phyloP scores from a whole-genome alignment of 2,329 filamentous ascomycete genomes.

The Hypoxylon sp. region DNA sequence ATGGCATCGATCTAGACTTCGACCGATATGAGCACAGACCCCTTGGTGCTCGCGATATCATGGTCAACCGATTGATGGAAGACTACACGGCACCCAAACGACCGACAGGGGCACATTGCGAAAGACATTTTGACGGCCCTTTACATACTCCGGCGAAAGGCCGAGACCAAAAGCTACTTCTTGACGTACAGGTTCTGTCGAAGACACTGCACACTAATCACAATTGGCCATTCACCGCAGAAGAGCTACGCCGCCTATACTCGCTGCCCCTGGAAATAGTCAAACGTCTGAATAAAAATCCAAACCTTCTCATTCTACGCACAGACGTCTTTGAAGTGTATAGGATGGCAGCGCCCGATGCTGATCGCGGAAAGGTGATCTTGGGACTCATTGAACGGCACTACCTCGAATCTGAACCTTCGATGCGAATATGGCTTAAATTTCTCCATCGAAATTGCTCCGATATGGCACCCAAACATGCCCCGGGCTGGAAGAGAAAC shows the following conservation, averaged over 20 bases:
- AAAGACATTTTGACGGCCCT: not conserved
- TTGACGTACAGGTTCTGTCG: constrained; percentile 50
- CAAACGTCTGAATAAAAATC: not conserved
- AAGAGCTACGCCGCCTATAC: constrained; percentile 2
- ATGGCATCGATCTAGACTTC: constrained; percentile 54
- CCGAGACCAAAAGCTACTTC: constrained; percentile 47
- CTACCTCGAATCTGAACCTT: constrained; percentile 41
- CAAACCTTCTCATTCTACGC: not conserved
- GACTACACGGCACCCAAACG: constrained; percentile 50
- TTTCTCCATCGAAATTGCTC: not conserved
- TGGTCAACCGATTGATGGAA: constrained; percentile 54
- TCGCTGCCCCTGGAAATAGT: not conserved
- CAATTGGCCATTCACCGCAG: constrained; percentile 10
- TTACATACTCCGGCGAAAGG: constrained; percentile 43
- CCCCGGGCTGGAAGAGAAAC: constrained; percentile 43
- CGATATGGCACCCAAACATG: not conserved
- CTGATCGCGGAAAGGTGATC: constrained; percentile 9
- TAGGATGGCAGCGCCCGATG: not conserved
- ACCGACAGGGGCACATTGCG: constrained; percentile 35
- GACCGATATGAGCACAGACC: constrained; percentile 55
- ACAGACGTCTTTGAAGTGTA: not conserved
- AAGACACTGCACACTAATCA: constrained; percentile 48
- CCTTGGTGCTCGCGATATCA: constrained; percentile 52
- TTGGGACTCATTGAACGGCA: constrained; percentile 41
- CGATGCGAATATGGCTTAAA: constrained; percentile 34